A percentile compares a stretch with the other conserved stretches of the same genome.
Evolutionary conservation across 768 basidiomycete genomes (phyloP).

Genomic region (Thelephora aurantiotincta): DNA sequence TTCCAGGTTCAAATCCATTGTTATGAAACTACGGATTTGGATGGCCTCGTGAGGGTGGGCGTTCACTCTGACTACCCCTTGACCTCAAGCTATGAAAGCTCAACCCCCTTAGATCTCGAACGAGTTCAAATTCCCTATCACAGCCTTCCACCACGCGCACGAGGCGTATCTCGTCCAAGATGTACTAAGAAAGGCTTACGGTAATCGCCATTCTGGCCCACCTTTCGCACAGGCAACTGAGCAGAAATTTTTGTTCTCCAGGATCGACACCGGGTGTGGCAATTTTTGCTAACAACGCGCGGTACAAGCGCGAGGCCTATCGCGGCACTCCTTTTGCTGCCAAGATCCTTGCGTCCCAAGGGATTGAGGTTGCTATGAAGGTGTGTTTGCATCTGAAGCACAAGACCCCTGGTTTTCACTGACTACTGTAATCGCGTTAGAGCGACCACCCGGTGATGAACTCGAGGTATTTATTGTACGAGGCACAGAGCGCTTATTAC

Average conservation of each 20-base stretch:
- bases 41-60: conserved; percentile 22
- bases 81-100: not conserved
- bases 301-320: conserved; percentile 53
- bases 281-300: conserved; percentile 66
- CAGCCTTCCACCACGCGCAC: conserved; percentile 78
- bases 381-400: conserved; percentile 14
- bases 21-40: conserved; percentile 58
- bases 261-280: conserved; percentile 58
- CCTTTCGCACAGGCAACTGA: not conserved
- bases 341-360: conserved; percentile 41
- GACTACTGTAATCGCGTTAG: conserved; percentile 5
- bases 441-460: conserved; percentile 41
- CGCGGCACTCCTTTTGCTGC: conserved; percentile 53
- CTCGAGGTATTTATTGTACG: conserved; percentile 39
- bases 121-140: conserved; percentile 77
- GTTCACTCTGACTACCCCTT: not conserved
- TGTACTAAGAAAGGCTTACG: conserved; percentile 58
- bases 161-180: conserved; percentile 86
- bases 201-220: conserved; percentile 1
- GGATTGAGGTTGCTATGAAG: conserved; percentile 49
- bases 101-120: conserved; percentile 50
- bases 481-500: conserved; percentile 54
- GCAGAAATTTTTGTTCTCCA: conserved; percentile 7
- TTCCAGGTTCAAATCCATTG: conserved; percentile 40
- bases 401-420: not conserved